phyloP scores from a whole-genome alignment of 768 basidiomycete genomes.

The Lactarius evosmus region DNA sequence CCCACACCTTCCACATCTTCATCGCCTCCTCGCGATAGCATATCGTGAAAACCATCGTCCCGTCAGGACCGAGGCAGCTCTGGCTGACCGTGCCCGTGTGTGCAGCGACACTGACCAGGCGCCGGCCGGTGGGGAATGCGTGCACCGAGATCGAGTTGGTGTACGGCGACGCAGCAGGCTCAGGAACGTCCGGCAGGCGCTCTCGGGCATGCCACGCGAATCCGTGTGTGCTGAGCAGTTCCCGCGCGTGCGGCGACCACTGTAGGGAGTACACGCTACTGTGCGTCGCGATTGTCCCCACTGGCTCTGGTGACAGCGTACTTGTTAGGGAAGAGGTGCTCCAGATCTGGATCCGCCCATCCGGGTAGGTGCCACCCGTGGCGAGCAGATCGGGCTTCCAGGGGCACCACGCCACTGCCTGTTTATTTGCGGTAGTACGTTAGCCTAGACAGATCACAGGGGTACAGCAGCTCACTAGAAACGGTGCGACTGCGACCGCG shows the following conservation, averaged over 20 bases:
- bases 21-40: slow-evolving; percentile 64
- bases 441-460: slow-evolving; percentile 15
- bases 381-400: slow-evolving; percentile 69
- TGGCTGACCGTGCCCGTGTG: slow-evolving; percentile 54
- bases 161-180: slow-evolving; percentile 29
- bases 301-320: slow-evolving; percentile 42
- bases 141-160: slow-evolving; percentile 49
- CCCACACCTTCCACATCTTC: slow-evolving; percentile 63
- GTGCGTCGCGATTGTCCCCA: slow-evolving; percentile 42
- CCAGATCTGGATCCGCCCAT: slow-evolving; percentile 57
- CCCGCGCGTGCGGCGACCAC: slow-evolving; percentile 58
- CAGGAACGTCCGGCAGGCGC: slow-evolving; percentile 20
- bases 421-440: not conserved
- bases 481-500: not conserved
- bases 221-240: slow-evolving; percentile 59
- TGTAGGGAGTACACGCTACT: slow-evolving; percentile 59
- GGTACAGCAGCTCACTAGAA: not conserved
- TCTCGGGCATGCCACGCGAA: slow-evolving; percentile 39
- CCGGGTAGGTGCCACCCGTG: slow-evolving; percentile 61
- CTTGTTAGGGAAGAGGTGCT: slow-evolving; percentile 45
- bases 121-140: slow-evolving; percentile 50
- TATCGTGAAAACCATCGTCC: slow-evolving; percentile 60
- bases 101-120: slow-evolving; percentile 53
- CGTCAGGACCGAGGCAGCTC: slow-evolving; percentile 60
- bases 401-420: slow-evolving; percentile 75